Base-by-base conservation (phyloP, 139 green algal species). In the Parachlorella kessleri region DNA sequence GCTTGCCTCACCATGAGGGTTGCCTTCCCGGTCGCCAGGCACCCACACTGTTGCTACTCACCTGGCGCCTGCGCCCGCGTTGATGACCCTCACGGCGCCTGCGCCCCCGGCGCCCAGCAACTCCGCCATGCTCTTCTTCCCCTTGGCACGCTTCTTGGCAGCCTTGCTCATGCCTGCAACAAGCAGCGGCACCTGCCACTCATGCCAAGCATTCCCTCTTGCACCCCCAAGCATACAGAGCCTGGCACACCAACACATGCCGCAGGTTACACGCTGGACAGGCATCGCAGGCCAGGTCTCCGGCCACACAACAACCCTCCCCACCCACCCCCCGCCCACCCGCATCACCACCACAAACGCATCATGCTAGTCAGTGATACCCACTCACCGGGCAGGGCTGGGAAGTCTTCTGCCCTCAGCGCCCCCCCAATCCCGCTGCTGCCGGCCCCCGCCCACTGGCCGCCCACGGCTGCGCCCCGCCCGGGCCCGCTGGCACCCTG, bases 351-450 rank as follows among this genome's bases (percentile, higher is more conserved):
- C n/a, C n/a, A n/a, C n/a, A n/a, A n/a, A n/a, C n/a, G n/a, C n/a
- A n/a, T n/a, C n/a, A n/a, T n/a, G n/a, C n/a, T n/a, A n/a, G n/a
- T n/a, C n/a, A n/a, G n/a, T 73, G 71, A 63, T 88, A 85, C 41
- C 53, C 67, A 7, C 77, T 48, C 28, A 86, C 86, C 86, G 71
- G 86, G 73, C 41, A 84, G 72, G 0, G 89, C 86, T 3, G 93
- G 93, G 66, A 96, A 97, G 76, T 96, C 83, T 40, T 92, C 71
- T 23, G 81, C 70, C 1, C 26, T 71, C 0, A 84, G 67, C 1
- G 76, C 38, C 3, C 40, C 76, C 21, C 68, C 40, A 4, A 3
- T 33, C 42, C 4, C 48, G 10, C 67, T 64, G 6, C 77, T 75
- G 66, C 71, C 77, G 7, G 78, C 79, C 9, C 83, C 86, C 3